Percentiles rank a stretch among this genome's conserved stretches.
These are phyloP conservation scores for Endogone sp. DNA, from an alignment of 192 early-diverging fungal genomes.

Conservation along the genomic window DNA sequence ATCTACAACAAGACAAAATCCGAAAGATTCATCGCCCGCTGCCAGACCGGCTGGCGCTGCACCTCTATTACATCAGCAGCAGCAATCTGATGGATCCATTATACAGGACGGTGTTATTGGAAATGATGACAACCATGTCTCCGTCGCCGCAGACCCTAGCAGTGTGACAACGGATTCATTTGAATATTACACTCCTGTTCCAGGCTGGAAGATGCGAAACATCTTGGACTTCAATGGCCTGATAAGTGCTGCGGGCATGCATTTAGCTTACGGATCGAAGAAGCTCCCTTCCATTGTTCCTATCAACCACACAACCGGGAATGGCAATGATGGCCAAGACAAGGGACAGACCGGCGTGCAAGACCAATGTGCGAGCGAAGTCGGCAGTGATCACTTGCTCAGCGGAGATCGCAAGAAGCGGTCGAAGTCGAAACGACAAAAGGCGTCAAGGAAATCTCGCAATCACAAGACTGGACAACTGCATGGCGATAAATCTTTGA, in stretches of 20 bases:
- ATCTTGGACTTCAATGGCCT: neutral
- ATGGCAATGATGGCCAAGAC: neutral
- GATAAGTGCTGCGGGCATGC: neutral
- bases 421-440: neutral
- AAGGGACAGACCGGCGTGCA: neutral
- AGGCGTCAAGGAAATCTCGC: neutral
- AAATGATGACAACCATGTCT: neutral
- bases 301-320: neutral
- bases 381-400: neutral
- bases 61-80: neutral
- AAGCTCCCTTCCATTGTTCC: neutral
- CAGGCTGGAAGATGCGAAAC: neutral
- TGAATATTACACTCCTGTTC: neutral
- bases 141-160: neutral
- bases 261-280: neutral
- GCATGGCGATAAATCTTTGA: neutral
- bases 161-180: neutral
- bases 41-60: neutral
- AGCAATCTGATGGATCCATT: neutral
- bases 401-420: neutral
- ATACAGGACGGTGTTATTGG: neutral
- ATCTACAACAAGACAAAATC: neutral
- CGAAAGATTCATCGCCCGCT: neutral
- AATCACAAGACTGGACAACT: neutral
- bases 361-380: neutral